These are phyloP conservation scores for Tausonia pullulans DNA, from an alignment of 1,284 basidiomycete genomes.

Conservation along the genomic window DNA sequence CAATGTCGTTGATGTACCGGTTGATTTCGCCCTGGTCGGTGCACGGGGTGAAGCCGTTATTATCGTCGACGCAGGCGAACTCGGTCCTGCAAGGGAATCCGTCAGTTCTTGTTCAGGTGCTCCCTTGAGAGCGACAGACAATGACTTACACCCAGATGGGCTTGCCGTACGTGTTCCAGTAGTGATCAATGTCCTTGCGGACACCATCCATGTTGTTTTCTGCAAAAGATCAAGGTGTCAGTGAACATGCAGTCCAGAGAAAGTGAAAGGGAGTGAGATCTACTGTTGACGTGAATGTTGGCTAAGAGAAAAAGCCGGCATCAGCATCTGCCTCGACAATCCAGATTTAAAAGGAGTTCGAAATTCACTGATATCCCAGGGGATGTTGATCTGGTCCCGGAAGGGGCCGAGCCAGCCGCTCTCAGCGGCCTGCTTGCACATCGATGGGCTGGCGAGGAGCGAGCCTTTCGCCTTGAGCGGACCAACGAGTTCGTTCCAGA, in stretches of 20 bases:
- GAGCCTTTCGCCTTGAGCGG: constrained; percentile 27
- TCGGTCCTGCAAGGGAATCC: constrained; percentile 22
- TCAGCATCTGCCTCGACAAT: too few relatives aligned
- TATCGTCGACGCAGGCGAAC: constrained; percentile 18
- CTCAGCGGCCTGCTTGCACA: constrained; percentile 34
- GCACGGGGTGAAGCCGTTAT: constrained; percentile 26
- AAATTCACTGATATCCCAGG: constrained; percentile 25
- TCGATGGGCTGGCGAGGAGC: constrained; percentile 28
- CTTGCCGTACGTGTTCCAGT: constrained; percentile 30
- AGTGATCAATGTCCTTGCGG: constrained; percentile 25
- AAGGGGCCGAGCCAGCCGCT: constrained; percentile 26
- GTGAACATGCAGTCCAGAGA: constrained; percentile 18
- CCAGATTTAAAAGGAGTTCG: too few relatives aligned
- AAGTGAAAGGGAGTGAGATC: too few relatives aligned
- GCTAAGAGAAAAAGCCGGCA: background rate
- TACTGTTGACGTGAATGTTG: constrained; percentile 12
- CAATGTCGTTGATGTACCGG: constrained; percentile 31
- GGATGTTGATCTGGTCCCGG: constrained; percentile 18
- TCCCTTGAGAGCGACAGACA: too few relatives aligned
- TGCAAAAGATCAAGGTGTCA: constrained; percentile 22
- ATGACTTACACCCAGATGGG: constrained; percentile 28
- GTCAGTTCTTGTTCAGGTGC: too few relatives aligned
- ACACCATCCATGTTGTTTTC: constrained; percentile 30
- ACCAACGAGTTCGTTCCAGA: constrained; percentile 30
- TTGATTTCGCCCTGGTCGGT: constrained; percentile 30